Conservation (phyloP, 2,329 filamentous ascomycete genomes). For the Ophiostoma fasciatum region DNA sequence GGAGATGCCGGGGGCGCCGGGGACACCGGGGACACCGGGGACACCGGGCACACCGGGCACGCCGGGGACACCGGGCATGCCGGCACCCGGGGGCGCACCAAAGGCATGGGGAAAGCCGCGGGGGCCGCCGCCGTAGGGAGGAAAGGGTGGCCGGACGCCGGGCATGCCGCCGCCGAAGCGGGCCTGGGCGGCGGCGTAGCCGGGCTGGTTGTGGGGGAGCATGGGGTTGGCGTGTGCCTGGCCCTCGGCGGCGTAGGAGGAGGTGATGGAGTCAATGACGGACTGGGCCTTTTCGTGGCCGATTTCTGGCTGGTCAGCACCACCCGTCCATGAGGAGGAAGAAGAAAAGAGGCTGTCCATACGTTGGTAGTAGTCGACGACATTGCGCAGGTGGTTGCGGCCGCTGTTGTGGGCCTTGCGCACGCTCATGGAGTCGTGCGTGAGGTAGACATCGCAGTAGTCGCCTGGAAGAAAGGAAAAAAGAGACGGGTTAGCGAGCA, state of each 20-base stretch:
- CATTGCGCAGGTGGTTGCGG: conserved; percentile 91
- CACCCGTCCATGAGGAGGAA: background rate
- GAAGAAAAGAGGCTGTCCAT: conserved; percentile 14
- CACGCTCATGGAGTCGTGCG: conserved; percentile 99
- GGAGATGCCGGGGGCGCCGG: conserved; percentile 24
- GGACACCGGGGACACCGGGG: too few relatives aligned
- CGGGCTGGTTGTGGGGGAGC: conserved; percentile 54
- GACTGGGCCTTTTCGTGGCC: conserved; percentile 97
- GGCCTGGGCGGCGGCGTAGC: conserved; percentile 19
- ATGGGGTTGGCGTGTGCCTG: conserved; percentile 77
- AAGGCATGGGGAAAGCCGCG: conserved; percentile 28
- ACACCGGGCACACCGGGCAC: too few relatives aligned
- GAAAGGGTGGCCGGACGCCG: conserved; percentile 17
- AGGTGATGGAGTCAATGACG: conserved; percentile 96
- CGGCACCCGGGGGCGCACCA: conserved; percentile 24
- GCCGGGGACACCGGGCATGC: too few relatives aligned
- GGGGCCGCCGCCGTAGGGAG: background rate
- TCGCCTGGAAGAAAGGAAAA: conserved; percentile 51
- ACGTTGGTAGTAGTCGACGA: conserved; percentile 98
- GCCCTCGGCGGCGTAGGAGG: conserved; percentile 81
- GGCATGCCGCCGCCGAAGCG: conserved; percentile 18
- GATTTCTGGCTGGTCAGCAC: conserved; percentile 50
- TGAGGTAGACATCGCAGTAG: conserved; percentile 99
- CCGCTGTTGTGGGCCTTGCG: conserved; percentile 97
- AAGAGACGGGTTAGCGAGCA: conserved; percentile 9